Evolutionary conservation across 352 stramenopile species (phyloP).

Genomic region (Phytophthora macrochlamydospora): DNA sequence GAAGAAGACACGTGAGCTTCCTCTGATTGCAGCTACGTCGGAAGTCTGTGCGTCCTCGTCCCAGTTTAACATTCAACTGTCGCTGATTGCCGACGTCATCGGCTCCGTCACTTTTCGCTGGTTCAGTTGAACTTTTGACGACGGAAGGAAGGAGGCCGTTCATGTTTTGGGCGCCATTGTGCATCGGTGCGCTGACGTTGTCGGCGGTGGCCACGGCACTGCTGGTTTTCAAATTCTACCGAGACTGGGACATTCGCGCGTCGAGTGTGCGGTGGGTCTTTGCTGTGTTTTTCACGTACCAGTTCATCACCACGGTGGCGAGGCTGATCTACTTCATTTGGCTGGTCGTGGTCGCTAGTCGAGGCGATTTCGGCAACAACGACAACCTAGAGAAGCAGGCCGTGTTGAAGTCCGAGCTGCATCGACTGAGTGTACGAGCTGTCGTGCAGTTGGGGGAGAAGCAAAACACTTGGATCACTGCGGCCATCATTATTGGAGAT

Average conservation of each 20-base stretch:
- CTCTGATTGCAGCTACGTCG: too few relatives aligned
- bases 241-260: slow-evolving; percentile 33
- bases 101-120: slow-evolving; percentile 1
- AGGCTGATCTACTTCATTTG: slow-evolving; percentile 32
- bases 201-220: slow-evolving; percentile 29
- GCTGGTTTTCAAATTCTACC: slow-evolving; percentile 41
- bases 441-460: slow-evolving; percentile 27
- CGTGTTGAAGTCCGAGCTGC: slow-evolving; percentile 30
- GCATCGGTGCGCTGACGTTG: slow-evolving; percentile 23
- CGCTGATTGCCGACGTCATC: not conserved
- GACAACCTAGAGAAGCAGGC: slow-evolving; percentile 9
- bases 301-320: slow-evolving; percentile 18
- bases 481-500: slow-evolving; percentile 36
- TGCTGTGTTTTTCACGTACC: slow-evolving; percentile 34
- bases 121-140: slow-evolving; percentile 1
- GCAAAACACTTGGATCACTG: slow-evolving; percentile 32
- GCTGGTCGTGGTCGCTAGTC: slow-evolving; percentile 10
- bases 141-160: too few relatives aligned
- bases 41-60: slow-evolving; percentile 7
- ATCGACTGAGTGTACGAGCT: slow-evolving; percentile 32
- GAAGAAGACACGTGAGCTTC: not conserved
- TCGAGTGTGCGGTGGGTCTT: slow-evolving; percentile 36
- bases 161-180: slow-evolving; percentile 39
- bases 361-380: not conserved
- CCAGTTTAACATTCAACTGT: slow-evolving; percentile 12